Conservation (phyloP, 108 stramenopile species). For the Skeletonema grethae region DNA sequence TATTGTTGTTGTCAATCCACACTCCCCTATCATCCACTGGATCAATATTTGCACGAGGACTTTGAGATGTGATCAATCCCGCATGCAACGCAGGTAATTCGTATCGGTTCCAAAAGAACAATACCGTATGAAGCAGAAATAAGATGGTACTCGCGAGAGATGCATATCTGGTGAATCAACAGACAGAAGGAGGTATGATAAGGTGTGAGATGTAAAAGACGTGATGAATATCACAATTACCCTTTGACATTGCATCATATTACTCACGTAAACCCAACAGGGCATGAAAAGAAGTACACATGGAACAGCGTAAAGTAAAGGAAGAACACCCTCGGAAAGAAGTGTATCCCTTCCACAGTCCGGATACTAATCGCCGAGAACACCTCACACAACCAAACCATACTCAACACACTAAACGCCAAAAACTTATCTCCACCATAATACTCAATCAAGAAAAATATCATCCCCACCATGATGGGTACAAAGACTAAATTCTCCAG, state of each 20-base stretch:
- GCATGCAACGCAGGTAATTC: constrained; percentile 84
- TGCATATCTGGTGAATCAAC: constrained; percentile 53
- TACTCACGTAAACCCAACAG: constrained; percentile 73
- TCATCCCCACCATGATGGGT: constrained; percentile 92
- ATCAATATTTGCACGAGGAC: constrained; percentile 53
- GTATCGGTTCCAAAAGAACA: constrained; percentile 93
- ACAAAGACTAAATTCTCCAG: constrained; percentile 90
- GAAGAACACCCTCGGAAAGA: constrained; percentile 91
- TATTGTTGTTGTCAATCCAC: not conserved
- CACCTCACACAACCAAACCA: constrained; percentile 93
- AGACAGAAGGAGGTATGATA: not conserved
- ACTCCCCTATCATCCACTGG: not conserved
- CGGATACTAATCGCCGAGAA: constrained; percentile 87
- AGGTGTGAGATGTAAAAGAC: not conserved
- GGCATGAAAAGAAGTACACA: constrained; percentile 92
- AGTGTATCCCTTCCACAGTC: constrained; percentile 64
- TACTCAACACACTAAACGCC: constrained; percentile 85
- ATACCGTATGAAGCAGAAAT: constrained; percentile 84
- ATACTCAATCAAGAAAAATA: constrained; percentile 94
- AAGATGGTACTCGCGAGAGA: constrained; percentile 74
- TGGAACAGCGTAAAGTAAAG: constrained; percentile 90
- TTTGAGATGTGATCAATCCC: constrained; percentile 62
- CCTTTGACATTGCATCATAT: not conserved
- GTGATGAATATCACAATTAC: not conserved
- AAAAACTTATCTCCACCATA: constrained; percentile 89